Base-by-base conservation (phyloP, 169 alveolate species). In the Cryptosporidium muris region DNA sequence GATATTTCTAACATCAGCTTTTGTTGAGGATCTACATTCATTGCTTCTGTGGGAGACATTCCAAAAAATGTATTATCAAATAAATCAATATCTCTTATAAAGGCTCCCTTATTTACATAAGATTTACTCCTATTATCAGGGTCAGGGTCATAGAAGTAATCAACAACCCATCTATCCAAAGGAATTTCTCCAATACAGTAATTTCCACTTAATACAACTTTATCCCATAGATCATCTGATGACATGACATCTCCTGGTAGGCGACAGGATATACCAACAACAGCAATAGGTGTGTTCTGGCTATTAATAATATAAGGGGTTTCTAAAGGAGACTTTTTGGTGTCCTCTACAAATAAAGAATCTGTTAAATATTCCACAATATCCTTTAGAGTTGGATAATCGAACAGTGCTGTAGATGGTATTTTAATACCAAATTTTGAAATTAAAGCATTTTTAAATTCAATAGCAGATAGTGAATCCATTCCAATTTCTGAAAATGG, bases 401-500 rank as follows among this genome's bases (percentile, higher is more conserved):
- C 92, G 49, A 89, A 88, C 66, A 88, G 49, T 6, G 88, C 66
- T 40, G 67, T 88, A 53, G 82, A 91, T 0, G 93, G 92, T n/a
- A 90, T 74, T 81, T 81, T 88, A 16, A 90, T 89, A 1, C 93
- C 93, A 7, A 88, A 67, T n/a, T 56, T 16, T 9, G 56, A 66
- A 9, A 66, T n/a, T 40, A 66, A 12, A 9, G 62, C 14, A 51
- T 90, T 91, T 40, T 91, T 80, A 60, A 90, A 89, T 64, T 89
- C 92, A 34, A 90, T 91, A n/a, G 93, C 93, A 0, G 81, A 85
- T 51, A 90, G 47, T 14, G 93, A 89, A 49, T 89, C 93, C 6
- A 90, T 42, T 14, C 93, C 93, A 25, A 90, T 54, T 47, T 80
- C 92, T 67, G 81, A 66, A 65, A 91, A 38, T 1, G 92, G 89